These are phyloP conservation scores for Fremontodendron californicum DNA, from an alignment of 345 rosid species.

Conservation along the genomic window DNA sequence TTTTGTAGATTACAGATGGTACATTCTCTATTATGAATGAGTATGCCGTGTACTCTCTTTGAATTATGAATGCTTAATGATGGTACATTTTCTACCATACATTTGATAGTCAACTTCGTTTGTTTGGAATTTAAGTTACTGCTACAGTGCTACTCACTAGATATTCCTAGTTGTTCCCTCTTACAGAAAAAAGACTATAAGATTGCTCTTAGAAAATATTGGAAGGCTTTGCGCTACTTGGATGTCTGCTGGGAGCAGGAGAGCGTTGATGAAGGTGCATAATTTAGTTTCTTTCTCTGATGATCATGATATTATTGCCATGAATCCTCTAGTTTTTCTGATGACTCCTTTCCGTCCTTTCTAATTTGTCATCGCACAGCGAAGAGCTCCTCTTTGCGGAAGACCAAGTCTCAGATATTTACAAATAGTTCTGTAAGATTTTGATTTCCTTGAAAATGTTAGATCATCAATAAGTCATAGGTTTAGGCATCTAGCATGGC, in stretches of 20 bases:
- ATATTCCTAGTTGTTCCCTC: neutral
- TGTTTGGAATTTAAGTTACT: neutral
- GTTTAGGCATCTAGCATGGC: neutral
- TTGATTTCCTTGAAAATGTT: neutral
- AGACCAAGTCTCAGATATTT: constrained; percentile 82
- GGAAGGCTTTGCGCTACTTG: constrained; percentile 82
- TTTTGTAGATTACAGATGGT: neutral
- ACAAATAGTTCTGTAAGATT: constrained; percentile 83
- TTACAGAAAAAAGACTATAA: constrained; percentile 76
- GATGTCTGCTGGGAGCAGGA: constrained; percentile 98
- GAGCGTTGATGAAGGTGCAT: constrained; percentile 78
- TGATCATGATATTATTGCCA: neutral
- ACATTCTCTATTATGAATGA: constrained; percentile 5
- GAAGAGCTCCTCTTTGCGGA: constrained; percentile 68
- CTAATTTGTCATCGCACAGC: constrained; percentile 36
- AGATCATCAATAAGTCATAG: neutral
- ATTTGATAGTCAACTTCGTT: neutral
- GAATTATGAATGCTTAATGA: neutral
- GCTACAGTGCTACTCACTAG: neutral
- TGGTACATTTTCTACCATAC: neutral
- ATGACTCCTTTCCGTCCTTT: neutral
- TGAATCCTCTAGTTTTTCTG: neutral
- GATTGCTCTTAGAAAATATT: constrained; percentile 90
- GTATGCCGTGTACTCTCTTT: neutral
- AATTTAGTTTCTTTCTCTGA: neutral